Evolutionary conservation across 2,329 filamentous ascomycete species (phyloP).

Genomic region (Botrytis medusae): DNA sequence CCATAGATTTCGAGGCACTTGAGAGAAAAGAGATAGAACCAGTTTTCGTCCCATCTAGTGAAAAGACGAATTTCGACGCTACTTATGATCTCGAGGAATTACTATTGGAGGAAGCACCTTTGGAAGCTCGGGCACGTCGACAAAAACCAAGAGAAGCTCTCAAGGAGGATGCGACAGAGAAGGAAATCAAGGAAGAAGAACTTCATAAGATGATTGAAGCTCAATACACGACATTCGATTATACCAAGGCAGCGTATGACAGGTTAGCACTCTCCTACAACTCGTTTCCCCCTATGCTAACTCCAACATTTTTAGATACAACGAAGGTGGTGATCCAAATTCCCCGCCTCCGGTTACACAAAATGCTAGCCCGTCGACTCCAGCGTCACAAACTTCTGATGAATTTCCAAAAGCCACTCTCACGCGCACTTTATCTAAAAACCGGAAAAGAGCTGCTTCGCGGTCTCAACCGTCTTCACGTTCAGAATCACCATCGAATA

Average conservation of each 20-base stretch:
- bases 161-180: slow-evolving; percentile 90
- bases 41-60: slow-evolving; percentile 87
- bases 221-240: slow-evolving; percentile 93
- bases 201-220: slow-evolving; percentile 91
- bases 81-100: slow-evolving; percentile 97
- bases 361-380: slow-evolving; percentile 24
- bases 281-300: slow-evolving; percentile 25
- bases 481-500: slow-evolving; percentile 35
- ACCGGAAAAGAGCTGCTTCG: slow-evolving; percentile 22
- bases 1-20: slow-evolving; percentile 79
- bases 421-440: slow-evolving; percentile 14
- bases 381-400: slow-evolving; percentile 20
- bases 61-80: slow-evolving; percentile 98
- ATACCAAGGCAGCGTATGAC: slow-evolving; percentile 77
- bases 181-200: slow-evolving; percentile 93
- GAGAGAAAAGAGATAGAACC: slow-evolving; percentile 87
- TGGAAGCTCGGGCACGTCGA: slow-evolving; percentile 87
- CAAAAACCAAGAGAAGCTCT: slow-evolving; percentile 91
- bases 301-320: slow-evolving; percentile 36
- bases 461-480: slow-evolving; percentile 34
- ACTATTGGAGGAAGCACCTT: slow-evolving; percentile 86
- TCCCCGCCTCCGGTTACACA: slow-evolving; percentile 27
- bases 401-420: slow-evolving; percentile 20
- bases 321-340: slow-evolving; percentile 38
- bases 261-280: slow-evolving; percentile 52